phyloP scores from a whole-genome alignment of 331 rosid species.

The Prunus yedoensis region DNA sequence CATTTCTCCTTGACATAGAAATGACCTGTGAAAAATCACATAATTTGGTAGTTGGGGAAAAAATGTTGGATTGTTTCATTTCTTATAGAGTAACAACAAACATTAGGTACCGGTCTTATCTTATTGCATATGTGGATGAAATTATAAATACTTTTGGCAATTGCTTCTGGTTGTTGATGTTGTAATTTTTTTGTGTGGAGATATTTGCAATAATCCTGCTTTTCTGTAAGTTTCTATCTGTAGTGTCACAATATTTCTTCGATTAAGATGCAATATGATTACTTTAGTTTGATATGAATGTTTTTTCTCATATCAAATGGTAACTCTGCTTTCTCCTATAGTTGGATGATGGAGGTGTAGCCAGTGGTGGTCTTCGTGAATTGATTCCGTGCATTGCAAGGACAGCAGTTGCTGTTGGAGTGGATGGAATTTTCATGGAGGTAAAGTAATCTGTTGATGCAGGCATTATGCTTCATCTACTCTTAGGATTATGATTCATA shows the following conservation, averaged over 20 bases:
- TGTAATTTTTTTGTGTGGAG: no score
- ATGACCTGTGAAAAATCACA: background rate
- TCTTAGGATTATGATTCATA: background rate
- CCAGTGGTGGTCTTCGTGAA: conserved; percentile 98
- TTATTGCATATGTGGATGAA: background rate
- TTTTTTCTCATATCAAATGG: conserved; percentile 9
- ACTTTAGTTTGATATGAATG: conserved; percentile 2
- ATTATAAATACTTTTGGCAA: no score
- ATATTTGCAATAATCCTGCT: background rate
- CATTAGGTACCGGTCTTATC: background rate
- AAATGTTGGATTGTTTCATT: background rate
- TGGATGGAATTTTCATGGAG: conserved; percentile 98
- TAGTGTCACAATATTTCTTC: conserved; percentile 3
- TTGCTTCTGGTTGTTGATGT: background rate
- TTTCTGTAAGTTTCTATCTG: background rate
- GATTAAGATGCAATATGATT: background rate
- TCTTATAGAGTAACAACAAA: background rate
- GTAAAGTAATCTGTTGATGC: conserved; percentile 35
- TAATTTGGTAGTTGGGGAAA: background rate
- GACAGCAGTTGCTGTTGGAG: conserved; percentile 95
- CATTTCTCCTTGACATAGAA: background rate
- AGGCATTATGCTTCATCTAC: background rate
- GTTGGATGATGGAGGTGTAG: conserved; percentile 98
- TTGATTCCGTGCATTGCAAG: conserved; percentile 95
- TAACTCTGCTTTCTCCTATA: conserved; percentile 32